Base-by-base conservation (phyloP, 345 rosid genomes). In the Citrus glauca region DNA sequence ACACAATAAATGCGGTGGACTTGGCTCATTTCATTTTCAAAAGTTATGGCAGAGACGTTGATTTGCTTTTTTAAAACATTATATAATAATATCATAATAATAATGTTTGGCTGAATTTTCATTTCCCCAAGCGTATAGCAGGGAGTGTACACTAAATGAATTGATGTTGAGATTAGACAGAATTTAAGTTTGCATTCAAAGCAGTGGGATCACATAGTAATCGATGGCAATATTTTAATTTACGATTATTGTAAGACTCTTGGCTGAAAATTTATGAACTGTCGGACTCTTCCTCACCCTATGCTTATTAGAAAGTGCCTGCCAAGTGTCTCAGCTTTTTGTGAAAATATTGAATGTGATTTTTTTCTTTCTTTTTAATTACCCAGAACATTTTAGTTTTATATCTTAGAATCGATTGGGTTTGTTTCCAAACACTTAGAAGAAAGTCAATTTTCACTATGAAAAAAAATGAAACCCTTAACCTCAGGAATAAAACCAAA, bases 131-230 rank as follows among this genome's bases (percentile, higher is more conserved):
- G 69, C 55, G 62, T 69, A 59, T 16, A 53, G n/a, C 22, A 1
- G 57, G 1, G 35, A 22, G 35, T 17, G 67, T 33, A 20, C 7
- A 62, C 16, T 69, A 27, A 53, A 17, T 32, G 68, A 64, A 16
- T 1, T 73, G 45, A 9, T 40, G 71, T n/a, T 74, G 25, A 69
- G 73, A 74, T 66, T 17, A 45, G 72, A 55, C 79, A 30, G 40
- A 20, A 66, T 28, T 55, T 59, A 78, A 57, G 20, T 75, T 78
- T 60, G 79, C 80, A 84, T 82, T 84, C 6, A 88, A 74, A 71
- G 81, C 75, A 11, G 87, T 85, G 87, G 85, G 84, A 70, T 81
- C 82, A 50, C 28, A 30, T 9, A 40, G 70, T 61, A 78, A 78
- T 45, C 45, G 25, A 37, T 53, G 5, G 25, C 22, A 28, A 40